phyloP scores from a whole-genome alignment of 164 flowering plant species.

The Liquidambar formosana region DNA sequence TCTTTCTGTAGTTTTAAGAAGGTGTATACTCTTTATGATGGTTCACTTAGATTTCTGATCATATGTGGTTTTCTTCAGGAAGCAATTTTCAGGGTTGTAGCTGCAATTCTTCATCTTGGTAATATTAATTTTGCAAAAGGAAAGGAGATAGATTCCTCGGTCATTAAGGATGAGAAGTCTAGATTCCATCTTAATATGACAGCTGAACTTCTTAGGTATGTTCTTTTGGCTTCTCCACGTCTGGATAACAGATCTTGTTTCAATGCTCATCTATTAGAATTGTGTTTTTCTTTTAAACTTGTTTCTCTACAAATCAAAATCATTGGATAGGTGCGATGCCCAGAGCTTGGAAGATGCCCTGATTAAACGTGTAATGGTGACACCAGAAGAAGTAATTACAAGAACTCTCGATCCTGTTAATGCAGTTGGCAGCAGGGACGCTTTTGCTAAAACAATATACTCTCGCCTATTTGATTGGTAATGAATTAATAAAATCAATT shows the following conservation, averaged over 20 bases:
- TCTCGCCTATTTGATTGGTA: conserved; percentile 99
- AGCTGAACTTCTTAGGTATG: conserved; percentile 85
- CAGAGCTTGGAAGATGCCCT: conserved; percentile 91
- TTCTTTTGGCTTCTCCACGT: conserved; percentile 1
- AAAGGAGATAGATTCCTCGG: conserved; percentile 89
- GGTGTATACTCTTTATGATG: neutral
- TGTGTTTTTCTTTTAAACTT: neutral
- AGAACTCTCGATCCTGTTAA: conserved; percentile 89
- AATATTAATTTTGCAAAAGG: conserved; percentile 94
- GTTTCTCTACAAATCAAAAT: conserved; percentile 5
- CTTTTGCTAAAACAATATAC: conserved; percentile 90
- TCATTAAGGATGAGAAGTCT: conserved; percentile 90
- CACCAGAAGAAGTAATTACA: conserved; percentile 98
- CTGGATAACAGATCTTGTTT: neutral
- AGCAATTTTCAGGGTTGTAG: conserved; percentile 96
- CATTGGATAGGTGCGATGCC: conserved; percentile 71
- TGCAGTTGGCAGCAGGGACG: conserved; percentile 93
- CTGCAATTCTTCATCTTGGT: conserved; percentile 95
- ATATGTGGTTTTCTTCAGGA: conserved; percentile 50
- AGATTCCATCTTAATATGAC: conserved; percentile 81
- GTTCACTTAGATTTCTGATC: conserved; percentile 16
- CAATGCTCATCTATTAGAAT: neutral
- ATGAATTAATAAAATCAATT: neutral
- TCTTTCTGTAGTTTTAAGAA: conserved; percentile 9
- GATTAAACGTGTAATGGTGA: conserved; percentile 91